Base-by-base conservation (phyloP, 345 rosid species). In the Boechera stricta region DNA sequence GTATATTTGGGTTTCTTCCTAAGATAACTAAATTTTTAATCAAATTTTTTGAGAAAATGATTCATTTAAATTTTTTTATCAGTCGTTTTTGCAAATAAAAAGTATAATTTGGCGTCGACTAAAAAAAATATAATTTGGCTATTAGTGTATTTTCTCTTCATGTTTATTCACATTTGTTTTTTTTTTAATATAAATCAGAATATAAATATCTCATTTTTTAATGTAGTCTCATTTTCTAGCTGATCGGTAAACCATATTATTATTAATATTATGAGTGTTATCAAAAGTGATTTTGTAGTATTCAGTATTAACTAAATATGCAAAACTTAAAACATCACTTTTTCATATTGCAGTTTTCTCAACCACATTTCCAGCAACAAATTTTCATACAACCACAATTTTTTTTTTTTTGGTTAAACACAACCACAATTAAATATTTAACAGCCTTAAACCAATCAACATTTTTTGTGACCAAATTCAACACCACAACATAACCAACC, bases 381-480 rank as follows among this genome's bases (percentile, higher is more conserved):
- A 35, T 35, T 16, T 36, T 26, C 29, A 60, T 12, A 36, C 31
- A 58, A 58, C 15, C 26, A 33, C 6, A 33, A 11, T 18, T 15
- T 57, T 39, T 5, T 4, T 42, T 3, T 11, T 41, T 42, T 11
- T 42, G 47, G 47, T 42, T 12, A 42, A 12, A 11, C 47, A 58
- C 28, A 59, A 59, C 8, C 21, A 31, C 10, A 31, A 13, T 6
- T 56, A 7, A 32, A 57, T 7, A 55, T 6, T 13, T 31, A 31
- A 33, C 26, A 44, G 12, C 56, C 54, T 29, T 15, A n/a, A 21
- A 48, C 28, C 41, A 48, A 10, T 16, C 32, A 32, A 33, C 32
- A 51, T 11, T 47, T 33, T 39, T 38, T 26, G 16, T 38, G 41
- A 58, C 54, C 51, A 75, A 75, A 28, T 56, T 29, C 58, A 67